Evolutionary conservation across 495 filamentous ascomycete genomes (phyloP).

Genomic region (Xylaria nigripes): DNA sequence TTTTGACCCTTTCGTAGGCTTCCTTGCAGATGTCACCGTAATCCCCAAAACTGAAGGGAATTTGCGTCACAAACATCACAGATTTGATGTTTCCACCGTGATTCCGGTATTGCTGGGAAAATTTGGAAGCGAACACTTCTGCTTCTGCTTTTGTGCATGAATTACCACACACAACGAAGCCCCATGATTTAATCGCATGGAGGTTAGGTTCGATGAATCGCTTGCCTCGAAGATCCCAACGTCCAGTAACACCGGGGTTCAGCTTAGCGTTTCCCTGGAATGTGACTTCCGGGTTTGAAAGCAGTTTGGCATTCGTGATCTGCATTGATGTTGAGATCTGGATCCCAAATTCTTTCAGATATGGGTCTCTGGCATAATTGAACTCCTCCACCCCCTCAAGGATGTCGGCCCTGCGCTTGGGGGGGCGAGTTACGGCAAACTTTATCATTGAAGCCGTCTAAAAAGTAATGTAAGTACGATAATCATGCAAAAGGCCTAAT

Average conservation of each 20-base stretch:
- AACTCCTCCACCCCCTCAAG: constrained; percentile 56
- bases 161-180: constrained; percentile 36
- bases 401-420: constrained; percentile 53
- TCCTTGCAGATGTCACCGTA: constrained; percentile 18
- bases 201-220: constrained; percentile 60
- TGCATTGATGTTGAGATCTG: constrained; percentile 54
- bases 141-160: constrained; percentile 33
- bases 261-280: constrained; percentile 46
- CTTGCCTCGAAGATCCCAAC: constrained; percentile 78
- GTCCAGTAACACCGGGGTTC: constrained; percentile 53
- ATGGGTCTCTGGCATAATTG: constrained; percentile 57
- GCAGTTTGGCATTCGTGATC: constrained; percentile 57
- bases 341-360: constrained; percentile 61
- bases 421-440: constrained; percentile 62
- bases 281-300: constrained; percentile 59
- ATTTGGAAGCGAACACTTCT: constrained; percentile 48
- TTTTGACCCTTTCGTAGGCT: constrained; percentile 13
- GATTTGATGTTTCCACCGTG: constrained; percentile 61
- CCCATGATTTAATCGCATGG: constrained; percentile 59
- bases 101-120: constrained; percentile 52
- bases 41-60: constrained; percentile 11
- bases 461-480: constrained; percentile 16
- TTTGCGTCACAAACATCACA: background rate
- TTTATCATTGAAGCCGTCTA: constrained; percentile 76
- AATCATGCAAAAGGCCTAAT: background rate